Evolutionary conservation across 208 protist genomes (phyloP).

Genomic region (Porcisia hertigi): DNA sequence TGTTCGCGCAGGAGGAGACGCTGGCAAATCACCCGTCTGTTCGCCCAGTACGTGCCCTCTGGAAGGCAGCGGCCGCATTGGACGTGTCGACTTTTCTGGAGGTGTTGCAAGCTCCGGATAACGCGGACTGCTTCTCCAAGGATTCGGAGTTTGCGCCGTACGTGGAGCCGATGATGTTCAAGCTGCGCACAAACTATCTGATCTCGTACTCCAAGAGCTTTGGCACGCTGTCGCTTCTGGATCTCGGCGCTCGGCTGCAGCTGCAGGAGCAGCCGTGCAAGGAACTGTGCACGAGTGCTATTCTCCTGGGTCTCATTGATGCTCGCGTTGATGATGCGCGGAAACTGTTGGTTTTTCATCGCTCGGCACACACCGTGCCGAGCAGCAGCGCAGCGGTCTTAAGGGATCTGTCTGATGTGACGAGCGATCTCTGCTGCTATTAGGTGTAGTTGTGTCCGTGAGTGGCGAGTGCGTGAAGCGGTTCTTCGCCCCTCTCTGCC

Average conservation of each 20-base stretch:
- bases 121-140: slow-evolving; percentile 60
- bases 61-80: slow-evolving; percentile 34
- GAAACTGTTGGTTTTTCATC: slow-evolving; percentile 34
- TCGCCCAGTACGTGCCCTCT: slow-evolving; percentile 29
- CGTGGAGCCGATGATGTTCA: slow-evolving; percentile 90
- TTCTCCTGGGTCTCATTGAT: slow-evolving; percentile 89
- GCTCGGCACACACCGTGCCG: slow-evolving; percentile 13
- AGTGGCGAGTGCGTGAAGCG: neutral
- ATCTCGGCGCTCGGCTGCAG: slow-evolving; percentile 71
- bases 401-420: slow-evolving; percentile 13
- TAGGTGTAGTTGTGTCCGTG: neutral
- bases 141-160: slow-evolving; percentile 92
- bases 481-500: neutral
- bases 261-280: slow-evolving; percentile 83
- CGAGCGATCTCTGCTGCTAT: slow-evolving; percentile 21
- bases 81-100: slow-evolving; percentile 88
- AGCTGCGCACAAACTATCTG: slow-evolving; percentile 92
- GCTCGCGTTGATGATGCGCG: slow-evolving; percentile 42
- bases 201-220: slow-evolving; percentile 90
- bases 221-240: slow-evolving; percentile 51
- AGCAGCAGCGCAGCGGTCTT: slow-evolving; percentile 7
- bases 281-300: slow-evolving; percentile 87
- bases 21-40: slow-evolving; percentile 43
- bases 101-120: slow-evolving; percentile 66
- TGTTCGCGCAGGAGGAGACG: slow-evolving; percentile 32